These are phyloP conservation scores for Platanus orientalis DNA, from an alignment of 164 flowering plant species.

Conservation along the genomic window DNA sequence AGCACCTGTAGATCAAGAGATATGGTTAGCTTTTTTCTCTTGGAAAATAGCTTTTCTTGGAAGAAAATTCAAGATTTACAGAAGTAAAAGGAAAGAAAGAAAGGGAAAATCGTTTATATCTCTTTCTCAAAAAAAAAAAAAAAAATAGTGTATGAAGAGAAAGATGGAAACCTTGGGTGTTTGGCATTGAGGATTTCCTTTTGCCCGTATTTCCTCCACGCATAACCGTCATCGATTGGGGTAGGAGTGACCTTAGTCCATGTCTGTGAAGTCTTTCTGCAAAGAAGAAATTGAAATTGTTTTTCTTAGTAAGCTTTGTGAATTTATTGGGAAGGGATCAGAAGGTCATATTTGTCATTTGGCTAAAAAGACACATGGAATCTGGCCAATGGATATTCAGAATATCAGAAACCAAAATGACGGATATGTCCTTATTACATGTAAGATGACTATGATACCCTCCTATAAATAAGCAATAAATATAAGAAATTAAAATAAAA, in stretches of 20 bases:
- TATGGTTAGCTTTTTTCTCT: background rate
- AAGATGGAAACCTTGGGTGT: conserved; percentile 41
- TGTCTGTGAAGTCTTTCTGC: conserved; percentile 14
- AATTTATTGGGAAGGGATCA: too few relatives aligned
- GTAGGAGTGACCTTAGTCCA: conserved; percentile 6
- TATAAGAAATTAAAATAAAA: background rate
- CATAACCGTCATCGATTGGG: conserved; percentile 37
- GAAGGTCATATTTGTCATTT: background rate
- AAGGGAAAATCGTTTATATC: too few relatives aligned
- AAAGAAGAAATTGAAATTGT: background rate
- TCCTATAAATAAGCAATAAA: too few relatives aligned
- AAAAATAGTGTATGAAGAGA: too few relatives aligned
- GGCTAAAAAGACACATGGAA: background rate
- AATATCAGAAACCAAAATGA: too few relatives aligned
- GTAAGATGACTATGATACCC: conserved; percentile 3
- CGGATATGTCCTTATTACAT: too few relatives aligned
- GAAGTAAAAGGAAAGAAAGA: too few relatives aligned
- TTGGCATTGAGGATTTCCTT: conserved; percentile 52
- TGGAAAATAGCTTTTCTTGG: too few relatives aligned
- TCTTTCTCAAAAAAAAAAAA: too few relatives aligned
- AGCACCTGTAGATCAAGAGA: conserved; percentile 27
- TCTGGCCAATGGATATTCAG: too few relatives aligned
- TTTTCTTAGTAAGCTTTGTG: too few relatives aligned
- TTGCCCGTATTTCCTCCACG: conserved; percentile 79
- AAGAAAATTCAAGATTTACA: too few relatives aligned